A percentile compares a stretch with the other conserved stretches of the same genome.
Evolutionary conservation across 768 basidiomycete genomes (phyloP).

Genomic region (Termitomyces sp.): DNA sequence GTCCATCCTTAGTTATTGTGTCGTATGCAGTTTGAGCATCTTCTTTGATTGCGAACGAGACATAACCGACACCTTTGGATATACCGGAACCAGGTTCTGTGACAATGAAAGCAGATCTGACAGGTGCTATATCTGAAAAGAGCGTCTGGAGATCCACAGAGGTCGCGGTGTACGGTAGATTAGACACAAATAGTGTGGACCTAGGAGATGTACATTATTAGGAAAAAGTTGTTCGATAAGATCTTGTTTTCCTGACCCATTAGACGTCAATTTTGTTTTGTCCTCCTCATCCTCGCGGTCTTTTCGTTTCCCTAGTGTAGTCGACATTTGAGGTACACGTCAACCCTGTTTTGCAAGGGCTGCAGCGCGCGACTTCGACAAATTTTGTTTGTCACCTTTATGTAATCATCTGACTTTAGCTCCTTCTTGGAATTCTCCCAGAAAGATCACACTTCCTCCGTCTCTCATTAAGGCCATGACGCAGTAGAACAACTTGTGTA

Average conservation of each 20-base stretch:
- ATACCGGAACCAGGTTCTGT: slow-evolving; percentile 65
- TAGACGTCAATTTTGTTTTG: slow-evolving; percentile 10
- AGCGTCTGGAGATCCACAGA: slow-evolving; percentile 87
- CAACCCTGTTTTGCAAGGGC: background rate
- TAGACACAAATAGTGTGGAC: slow-evolving; percentile 89
- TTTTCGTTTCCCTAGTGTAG: slow-evolving; percentile 38
- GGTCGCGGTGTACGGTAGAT: slow-evolving; percentile 86
- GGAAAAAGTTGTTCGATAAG: background rate
- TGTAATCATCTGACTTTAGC: background rate
- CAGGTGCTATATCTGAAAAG: slow-evolving; percentile 94
- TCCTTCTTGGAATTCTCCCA: background rate
- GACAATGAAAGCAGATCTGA: slow-evolving; percentile 91
- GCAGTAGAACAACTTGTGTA: background rate
- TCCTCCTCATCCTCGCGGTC: slow-evolving; percentile 29
- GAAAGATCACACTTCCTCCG: background rate
- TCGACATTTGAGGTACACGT: slow-evolving; percentile 10
- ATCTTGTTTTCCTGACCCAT: slow-evolving; percentile 24
- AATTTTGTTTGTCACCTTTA: slow-evolving; percentile 2
- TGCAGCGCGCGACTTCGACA: background rate
- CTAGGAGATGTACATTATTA: slow-evolving; percentile 26
- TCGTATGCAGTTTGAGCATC: slow-evolving; percentile 78
- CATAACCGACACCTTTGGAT: slow-evolving; percentile 96
- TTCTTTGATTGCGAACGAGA: slow-evolving; percentile 84
- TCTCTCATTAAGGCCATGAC: background rate
- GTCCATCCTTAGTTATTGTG: slow-evolving; percentile 56